Percentiles rank a stretch among this genome's conserved stretches.
Evolutionary conservation across 2,329 filamentous ascomycete genomes (phyloP).

Genomic region (Colletotrichum paranaense): DNA sequence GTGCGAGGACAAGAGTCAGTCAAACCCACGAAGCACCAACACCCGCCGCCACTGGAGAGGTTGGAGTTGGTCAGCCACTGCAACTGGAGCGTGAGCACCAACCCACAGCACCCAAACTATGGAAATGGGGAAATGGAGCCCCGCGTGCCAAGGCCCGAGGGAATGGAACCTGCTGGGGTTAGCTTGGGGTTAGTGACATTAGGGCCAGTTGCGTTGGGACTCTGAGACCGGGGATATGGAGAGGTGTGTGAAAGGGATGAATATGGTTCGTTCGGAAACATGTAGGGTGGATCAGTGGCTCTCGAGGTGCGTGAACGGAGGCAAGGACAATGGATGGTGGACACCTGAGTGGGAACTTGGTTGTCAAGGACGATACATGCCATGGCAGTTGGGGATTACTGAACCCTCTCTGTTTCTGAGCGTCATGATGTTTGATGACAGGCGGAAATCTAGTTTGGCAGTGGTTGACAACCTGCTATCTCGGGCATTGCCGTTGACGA

Average conservation of each 20-base stretch:
- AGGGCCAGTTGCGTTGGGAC: conserved; percentile 23
- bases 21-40: background rate
- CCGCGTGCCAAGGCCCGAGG: conserved; percentile 36
- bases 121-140: conserved; percentile 19
- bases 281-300: conserved; percentile 15
- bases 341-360: background rate
- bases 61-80: conserved; percentile 28
- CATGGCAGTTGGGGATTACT: background rate
- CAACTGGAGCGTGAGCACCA: background rate
- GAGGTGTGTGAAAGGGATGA: conserved; percentile 4
- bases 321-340: too few relatives aligned
- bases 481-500: background rate
- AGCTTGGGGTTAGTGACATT: conserved; percentile 8
- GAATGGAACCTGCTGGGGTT: conserved; percentile 30
- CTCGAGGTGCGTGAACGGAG: background rate
- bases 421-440: background rate
- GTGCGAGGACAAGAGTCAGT: conserved; percentile 8
- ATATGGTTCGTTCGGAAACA: conserved; percentile 23
- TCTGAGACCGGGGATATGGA: background rate
- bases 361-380: background rate
- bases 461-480: background rate
- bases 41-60: conserved; percentile 1
- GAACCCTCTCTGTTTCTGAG: background rate
- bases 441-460: background rate
- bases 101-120: background rate